Conservation (phyloP, 768 basidiomycete genomes). For the Trametes cubensis region DNA sequence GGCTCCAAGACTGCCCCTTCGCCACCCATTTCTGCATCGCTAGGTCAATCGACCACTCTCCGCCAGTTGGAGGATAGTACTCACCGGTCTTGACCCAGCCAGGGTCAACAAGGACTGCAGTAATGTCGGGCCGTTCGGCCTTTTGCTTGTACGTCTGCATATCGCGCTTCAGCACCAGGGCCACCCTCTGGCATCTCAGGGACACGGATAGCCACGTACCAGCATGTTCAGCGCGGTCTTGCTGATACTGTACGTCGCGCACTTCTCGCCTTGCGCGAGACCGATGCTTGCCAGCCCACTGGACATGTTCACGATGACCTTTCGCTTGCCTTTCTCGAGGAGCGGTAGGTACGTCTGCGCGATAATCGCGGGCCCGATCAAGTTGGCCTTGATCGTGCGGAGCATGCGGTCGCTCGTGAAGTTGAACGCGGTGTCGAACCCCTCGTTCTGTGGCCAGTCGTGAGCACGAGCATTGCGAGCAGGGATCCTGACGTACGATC, state of each 20-base stretch:
- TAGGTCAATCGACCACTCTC: not conserved
- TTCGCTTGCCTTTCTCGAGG: constrained; percentile 37
- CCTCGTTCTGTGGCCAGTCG: constrained; percentile 23
- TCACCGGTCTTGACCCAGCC: constrained; percentile 46
- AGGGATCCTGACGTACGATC: constrained; percentile 31
- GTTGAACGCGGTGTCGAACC: constrained; percentile 33
- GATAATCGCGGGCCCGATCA: constrained; percentile 41
- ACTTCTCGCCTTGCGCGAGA: constrained; percentile 31
- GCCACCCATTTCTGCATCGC: constrained; percentile 39
- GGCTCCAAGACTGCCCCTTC: constrained; percentile 34
- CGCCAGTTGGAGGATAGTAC: not conserved
- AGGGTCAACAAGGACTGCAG: constrained; percentile 38
- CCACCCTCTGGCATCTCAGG: not conserved
- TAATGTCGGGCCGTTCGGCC: constrained; percentile 37
- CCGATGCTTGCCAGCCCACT: constrained; percentile 40
- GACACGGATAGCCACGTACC: constrained; percentile 27
- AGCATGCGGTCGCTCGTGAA: constrained; percentile 28
- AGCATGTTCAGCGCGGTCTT: constrained; percentile 47
- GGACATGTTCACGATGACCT: constrained; percentile 40
- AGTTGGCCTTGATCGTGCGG: constrained; percentile 35
- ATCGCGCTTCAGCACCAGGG: not conserved
- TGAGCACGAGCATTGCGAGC: not conserved
- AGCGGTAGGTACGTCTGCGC: constrained; percentile 38
- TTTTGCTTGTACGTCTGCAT: constrained; percentile 42
- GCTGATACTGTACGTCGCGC: constrained; percentile 40